Percentiles rank a stretch among this genome's conserved stretches.
These are phyloP conservation scores for Epichloe bromicola DNA, from an alignment of 2,329 filamentous ascomycete genomes.

Conservation along the genomic window DNA sequence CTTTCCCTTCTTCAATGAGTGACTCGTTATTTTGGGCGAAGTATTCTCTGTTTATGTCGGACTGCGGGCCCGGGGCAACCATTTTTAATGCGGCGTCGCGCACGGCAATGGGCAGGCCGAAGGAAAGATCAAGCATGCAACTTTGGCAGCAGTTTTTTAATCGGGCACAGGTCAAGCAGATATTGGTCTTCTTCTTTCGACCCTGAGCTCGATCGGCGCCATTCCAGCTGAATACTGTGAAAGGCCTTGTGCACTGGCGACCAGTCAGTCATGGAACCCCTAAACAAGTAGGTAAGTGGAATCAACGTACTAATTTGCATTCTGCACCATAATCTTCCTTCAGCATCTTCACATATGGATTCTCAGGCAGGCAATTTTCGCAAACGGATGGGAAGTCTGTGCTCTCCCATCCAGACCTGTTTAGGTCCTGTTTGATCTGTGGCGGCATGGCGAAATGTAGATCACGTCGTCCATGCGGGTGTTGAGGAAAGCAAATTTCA, in stretches of 20 bases:
- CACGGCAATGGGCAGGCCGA: conserved; percentile 87
- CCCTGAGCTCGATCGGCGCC: conserved; percentile 69
- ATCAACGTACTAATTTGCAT: conserved; percentile 48
- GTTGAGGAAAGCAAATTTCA: conserved; percentile 6
- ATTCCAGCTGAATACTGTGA: conserved; percentile 93
- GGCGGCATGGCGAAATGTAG: conserved; percentile 49
- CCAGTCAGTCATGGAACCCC: conserved; percentile 1
- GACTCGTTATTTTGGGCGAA: conserved; percentile 96
- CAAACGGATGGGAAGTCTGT: conserved; percentile 81
- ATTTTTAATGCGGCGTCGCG: conserved; percentile 95
- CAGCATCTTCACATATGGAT: conserved; percentile 97
- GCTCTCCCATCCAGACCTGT: conserved; percentile 91
- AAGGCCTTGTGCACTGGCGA: conserved; percentile 69
- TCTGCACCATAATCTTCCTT: conserved; percentile 92
- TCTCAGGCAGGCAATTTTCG: conserved; percentile 89
- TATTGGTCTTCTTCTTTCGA: conserved; percentile 84
- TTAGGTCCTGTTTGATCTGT: conserved; percentile 92
- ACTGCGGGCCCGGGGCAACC: conserved; percentile 85
- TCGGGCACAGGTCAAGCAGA: conserved; percentile 91
- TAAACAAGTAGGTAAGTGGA: not conserved
- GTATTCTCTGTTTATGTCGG: conserved; percentile 89
- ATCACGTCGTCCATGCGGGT: conserved; percentile 3
- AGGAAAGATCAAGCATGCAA: conserved; percentile 96
- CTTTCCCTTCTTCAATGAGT: conserved; percentile 83
- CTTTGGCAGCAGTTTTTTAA: conserved; percentile 99